Evolutionary conservation across 768 basidiomycete species (phyloP), one percentile per base, ranked within the genome.

Genomic region (Terana coerulea): DNA sequence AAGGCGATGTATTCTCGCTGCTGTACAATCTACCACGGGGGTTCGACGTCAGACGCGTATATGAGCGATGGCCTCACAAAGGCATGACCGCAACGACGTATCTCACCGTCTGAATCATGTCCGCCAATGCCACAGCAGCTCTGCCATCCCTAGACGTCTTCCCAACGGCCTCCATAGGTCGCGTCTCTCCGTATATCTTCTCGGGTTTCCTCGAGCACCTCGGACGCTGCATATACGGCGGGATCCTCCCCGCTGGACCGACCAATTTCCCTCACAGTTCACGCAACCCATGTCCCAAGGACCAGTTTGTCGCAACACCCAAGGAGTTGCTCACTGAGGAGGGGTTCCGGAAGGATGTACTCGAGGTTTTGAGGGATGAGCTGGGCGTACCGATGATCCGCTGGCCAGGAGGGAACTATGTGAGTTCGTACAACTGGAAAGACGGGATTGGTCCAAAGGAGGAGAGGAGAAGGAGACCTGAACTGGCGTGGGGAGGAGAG

Each of bases 171-270:
- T 46, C 56, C 34, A 61, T 61, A 44, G 57, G 55, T 6, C 45
- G 43, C 14, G 61, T 63, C 21, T 61, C 61, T 30, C 72, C 75
- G 19, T 71, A 73, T 17, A 76, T 82, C 58, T 83, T 79, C 61
- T 78, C 78, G 24, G 81, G 81, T 2, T 84, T 83, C 64, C 76
- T 81, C 8, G 82, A 83, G 60, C 80, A 83, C 55, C 75, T 83
- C 65, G 82, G 77, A 0, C 63, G 76, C 39, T 79, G 78, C 63
- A 79, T 80, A 52, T 78, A 80, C 50, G 75, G 75, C 24, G 78
- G 77, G 4, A 62, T 79, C 37, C 55, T 63, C 6, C 59, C 30
- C 74, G 71, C 63, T 68, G 71, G 59, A 71, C 72, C 17, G 62
- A 60, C 41, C 68, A 75, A 48, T 39, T 63, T 60, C 42, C 61